Conservation (phyloP, 768 basidiomycete species). For the Clitopilus hobsonii region DNA sequence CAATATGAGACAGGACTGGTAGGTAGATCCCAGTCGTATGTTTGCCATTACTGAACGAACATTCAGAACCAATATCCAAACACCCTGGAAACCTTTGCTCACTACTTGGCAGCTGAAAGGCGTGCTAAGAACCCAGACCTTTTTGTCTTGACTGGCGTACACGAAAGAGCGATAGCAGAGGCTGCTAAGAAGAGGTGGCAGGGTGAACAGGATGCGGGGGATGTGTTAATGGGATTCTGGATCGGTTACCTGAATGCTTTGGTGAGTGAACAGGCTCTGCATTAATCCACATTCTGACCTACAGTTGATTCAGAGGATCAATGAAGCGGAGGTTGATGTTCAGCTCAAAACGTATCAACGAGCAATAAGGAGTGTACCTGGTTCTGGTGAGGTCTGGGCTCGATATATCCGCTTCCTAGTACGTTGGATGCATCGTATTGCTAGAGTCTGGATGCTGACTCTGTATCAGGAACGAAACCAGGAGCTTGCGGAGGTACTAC, state of each 20-base stretch:
- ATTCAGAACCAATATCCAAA: conserved; percentile 28
- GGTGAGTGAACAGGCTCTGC: conserved; percentile 33
- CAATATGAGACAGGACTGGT: conserved; percentile 58
- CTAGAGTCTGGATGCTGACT: background rate
- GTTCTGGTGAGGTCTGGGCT: conserved; percentile 75
- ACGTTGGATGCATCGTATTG: conserved; percentile 11
- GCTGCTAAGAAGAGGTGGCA: conserved; percentile 55
- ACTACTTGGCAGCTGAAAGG: conserved; percentile 61
- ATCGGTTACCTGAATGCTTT: conserved; percentile 63
- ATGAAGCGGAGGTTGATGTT: conserved; percentile 35
- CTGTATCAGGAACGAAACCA: conserved; percentile 38
- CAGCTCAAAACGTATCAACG: conserved; percentile 44
- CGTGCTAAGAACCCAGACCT: conserved; percentile 55
- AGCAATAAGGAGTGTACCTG: conserved; percentile 70
- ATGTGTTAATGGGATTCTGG: conserved; percentile 66
- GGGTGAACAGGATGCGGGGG: conserved; percentile 54
- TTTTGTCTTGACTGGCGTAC: conserved; percentile 51
- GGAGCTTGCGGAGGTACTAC: conserved; percentile 23
- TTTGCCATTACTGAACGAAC: background rate
- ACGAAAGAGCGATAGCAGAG: conserved; percentile 74
- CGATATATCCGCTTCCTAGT: conserved; percentile 72
- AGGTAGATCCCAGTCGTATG: conserved; percentile 12
- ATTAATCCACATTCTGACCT: background rate
- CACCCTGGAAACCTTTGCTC: conserved; percentile 58
- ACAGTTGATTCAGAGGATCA: conserved; percentile 35